Evolutionary conservation across 1,284 basidiomycete species (phyloP), one percentile per base, ranked within the genome.

Genomic region (Cutaneotrichosporon sp.): DNA sequence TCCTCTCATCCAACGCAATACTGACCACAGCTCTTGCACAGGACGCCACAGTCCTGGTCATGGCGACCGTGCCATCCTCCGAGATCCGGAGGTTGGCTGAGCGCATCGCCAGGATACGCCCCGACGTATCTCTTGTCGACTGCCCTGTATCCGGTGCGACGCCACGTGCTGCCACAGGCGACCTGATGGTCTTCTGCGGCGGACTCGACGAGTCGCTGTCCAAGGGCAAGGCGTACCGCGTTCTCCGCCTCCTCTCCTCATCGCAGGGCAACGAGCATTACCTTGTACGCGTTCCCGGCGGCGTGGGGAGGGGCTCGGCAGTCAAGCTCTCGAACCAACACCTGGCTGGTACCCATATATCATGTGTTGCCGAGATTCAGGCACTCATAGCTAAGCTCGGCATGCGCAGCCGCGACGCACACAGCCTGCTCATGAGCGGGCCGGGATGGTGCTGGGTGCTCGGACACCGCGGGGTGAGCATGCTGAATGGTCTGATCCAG

Each of bases 121-220:
- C 65, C 36, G 75, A 77, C 55, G 65, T 74, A 1, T 34, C 34
- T 10, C 66, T 76, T 6, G 60, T 77, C 42, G 76, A 77, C 65
- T 66, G 66, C 18, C 76, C 76, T 4, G 75, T 77, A 2, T 76
- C 75, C 0, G 76, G 76, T 5, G 75, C 72, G 1, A 67, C 69
- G 2, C 58, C 67, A 5, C 73, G 76, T 22, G 74, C 76, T 0
- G 74, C 70, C 7, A 53, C 63, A 8, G 76, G 76, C 34, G 73
- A 73, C 47, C 68, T 78, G 16, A 76, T 69, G 40, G 70, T 78
- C 63, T 70, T 76, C 62, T 68, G 66, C 46, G 68, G 68, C 11
- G 73, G 74, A 0, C 60, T 69, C 4, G 64, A 72, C 2, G 58
- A 56, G 4, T 47, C 36, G 13, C 32, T 36, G 5, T 22, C 55